phyloP scores from a whole-genome alignment of 805 yeast genomes.

The Grigorovia humatica region DNA sequence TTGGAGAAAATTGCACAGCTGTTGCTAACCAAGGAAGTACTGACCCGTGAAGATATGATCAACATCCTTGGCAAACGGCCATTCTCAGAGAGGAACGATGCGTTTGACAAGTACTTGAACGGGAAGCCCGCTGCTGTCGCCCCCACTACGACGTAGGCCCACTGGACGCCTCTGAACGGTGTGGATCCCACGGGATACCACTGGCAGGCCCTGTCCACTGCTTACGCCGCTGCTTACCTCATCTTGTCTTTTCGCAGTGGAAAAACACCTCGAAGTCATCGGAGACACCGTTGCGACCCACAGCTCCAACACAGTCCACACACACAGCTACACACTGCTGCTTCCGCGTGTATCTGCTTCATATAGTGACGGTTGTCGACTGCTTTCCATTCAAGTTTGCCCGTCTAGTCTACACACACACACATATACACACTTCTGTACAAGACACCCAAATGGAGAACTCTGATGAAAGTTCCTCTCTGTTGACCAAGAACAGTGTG shows the following conservation, averaged over 20 bases:
- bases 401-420: not conserved
- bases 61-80: slow-evolving; percentile 84
- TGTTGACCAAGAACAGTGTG: slow-evolving; percentile 4
- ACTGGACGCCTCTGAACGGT: not conserved
- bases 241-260: not conserved
- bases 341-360: not conserved
- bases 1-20: slow-evolving; percentile 84
- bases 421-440: not conserved
- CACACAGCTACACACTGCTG: not conserved
- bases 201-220: too few species aligned
- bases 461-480: slow-evolving; percentile 12
- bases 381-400: not conserved
- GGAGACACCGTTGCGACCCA: not conserved
- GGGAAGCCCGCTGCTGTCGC: slow-evolving; percentile 7
- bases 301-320: not conserved
- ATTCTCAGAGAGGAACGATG: slow-evolving; percentile 82
- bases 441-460: not conserved
- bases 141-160: not conserved
- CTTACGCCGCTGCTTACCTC: not conserved
- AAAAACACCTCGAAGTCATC: not conserved
- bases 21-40: slow-evolving; percentile 73
- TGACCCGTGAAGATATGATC: slow-evolving; percentile 91
- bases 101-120: slow-evolving; percentile 40
- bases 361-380: not conserved
- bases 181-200: too few species aligned